Percentiles rank a stretch among this genome's conserved stretches.
Conservation (phyloP, 345 rosid genomes). For the Pugionium dolabratum region DNA sequence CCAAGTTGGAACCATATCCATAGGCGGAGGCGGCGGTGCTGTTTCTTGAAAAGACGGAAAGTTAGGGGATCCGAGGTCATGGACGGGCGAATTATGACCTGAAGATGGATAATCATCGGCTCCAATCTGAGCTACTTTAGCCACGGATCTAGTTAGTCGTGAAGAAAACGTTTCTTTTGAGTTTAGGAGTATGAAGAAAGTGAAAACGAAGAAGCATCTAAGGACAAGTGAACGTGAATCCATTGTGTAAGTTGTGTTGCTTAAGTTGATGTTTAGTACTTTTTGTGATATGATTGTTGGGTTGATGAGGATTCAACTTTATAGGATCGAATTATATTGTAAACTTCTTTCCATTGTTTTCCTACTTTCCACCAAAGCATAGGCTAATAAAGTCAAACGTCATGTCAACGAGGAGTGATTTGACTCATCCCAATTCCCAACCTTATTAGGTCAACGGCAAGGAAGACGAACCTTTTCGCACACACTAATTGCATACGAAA, state of each 20-base stretch:
- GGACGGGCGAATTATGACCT: constrained; percentile 37
- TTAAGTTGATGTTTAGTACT: constrained; percentile 2
- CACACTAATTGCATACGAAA: not conserved
- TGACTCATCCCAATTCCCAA: constrained; percentile 15
- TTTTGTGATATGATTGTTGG: not conserved
- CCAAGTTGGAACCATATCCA: constrained; percentile 27
- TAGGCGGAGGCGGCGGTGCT: constrained; percentile 23
- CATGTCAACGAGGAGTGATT: constrained; percentile 31
- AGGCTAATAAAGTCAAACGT: constrained; percentile 36
- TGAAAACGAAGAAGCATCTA: constrained; percentile 24
- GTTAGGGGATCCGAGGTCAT: constrained; percentile 34
- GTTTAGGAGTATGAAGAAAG: constrained; percentile 13
- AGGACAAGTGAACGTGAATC: constrained; percentile 21
- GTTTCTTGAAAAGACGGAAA: constrained; percentile 33
- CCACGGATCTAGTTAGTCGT: constrained; percentile 17
- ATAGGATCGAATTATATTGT: constrained; percentile 15
- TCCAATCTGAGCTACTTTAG: constrained; percentile 25
- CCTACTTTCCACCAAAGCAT: constrained; percentile 39
- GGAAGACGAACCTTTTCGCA: not conserved
- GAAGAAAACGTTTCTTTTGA: constrained; percentile 24
- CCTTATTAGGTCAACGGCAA: constrained; percentile 13
- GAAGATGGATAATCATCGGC: constrained; percentile 43
- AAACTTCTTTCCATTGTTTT: constrained; percentile 34
- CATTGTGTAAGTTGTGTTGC: constrained; percentile 17
- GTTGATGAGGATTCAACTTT: constrained; percentile 11